Evolutionary conservation across 164 flowering plant genomes (phyloP).

Genomic region (Nymphaea thermarum): DNA sequence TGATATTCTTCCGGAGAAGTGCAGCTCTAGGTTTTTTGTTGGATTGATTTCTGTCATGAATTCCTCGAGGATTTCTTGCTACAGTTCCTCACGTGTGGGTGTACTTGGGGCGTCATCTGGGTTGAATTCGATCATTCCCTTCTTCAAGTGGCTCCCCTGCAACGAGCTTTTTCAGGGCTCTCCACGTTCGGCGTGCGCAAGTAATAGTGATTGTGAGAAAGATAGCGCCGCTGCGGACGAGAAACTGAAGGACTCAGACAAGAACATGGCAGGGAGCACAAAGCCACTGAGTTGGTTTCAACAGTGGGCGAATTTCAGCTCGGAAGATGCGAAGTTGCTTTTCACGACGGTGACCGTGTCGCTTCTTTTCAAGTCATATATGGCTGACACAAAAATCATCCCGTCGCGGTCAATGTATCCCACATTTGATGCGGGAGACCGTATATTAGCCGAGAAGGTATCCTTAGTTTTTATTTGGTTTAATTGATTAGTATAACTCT

Average conservation of each 20-base stretch:
- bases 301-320: conserved; percentile 23
- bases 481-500: background rate
- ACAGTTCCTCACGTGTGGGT: conserved; percentile 5
- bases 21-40: background rate
- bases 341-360: conserved; percentile 72
- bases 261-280: conserved; percentile 1
- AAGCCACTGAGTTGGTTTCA: conserved; percentile 29
- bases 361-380: conserved; percentile 43
- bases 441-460: conserved; percentile 93
- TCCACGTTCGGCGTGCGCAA: conserved; percentile 28
- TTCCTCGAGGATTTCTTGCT: background rate
- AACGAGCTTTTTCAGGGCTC: conserved; percentile 22
- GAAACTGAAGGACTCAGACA: conserved; percentile 3
- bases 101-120: conserved; percentile 31
- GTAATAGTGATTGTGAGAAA: conserved; percentile 2
- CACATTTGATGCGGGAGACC: conserved; percentile 82
- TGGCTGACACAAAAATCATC: conserved; percentile 88
- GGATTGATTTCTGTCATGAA: background rate
- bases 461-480: background rate
- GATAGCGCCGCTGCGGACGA: background rate
- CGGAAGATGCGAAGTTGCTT: conserved; percentile 68
- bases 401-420: conserved; percentile 89
- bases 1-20: background rate
- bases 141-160: conserved; percentile 54
- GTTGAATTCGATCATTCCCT: conserved; percentile 40